Percentiles rank a stretch among this genome's conserved stretches.
phyloP scores from a whole-genome alignment of 768 basidiomycete species.

The Psilocybe azurescens region DNA sequence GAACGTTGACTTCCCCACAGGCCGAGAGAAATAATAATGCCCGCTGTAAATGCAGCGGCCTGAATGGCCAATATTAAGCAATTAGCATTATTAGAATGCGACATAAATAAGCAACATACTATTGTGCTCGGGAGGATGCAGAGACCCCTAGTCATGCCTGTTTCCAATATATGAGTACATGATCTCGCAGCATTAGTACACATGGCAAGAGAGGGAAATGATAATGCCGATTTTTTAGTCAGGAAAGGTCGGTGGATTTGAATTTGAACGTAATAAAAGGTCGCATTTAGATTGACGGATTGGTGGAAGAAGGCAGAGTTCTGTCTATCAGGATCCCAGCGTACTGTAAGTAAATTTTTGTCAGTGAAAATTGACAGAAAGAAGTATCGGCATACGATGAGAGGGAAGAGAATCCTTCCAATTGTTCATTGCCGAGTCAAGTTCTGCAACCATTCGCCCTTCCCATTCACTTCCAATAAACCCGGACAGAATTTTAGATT shows the following conservation, averaged over 20 bases:
- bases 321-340: conserved; percentile 26
- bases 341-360: conserved; percentile 17
- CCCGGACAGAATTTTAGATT: conserved; percentile 43
- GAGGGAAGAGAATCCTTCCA: conserved; percentile 68
- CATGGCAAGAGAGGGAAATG: conserved; percentile 66
- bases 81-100: not conserved
- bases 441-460: conserved; percentile 57
- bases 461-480: conserved; percentile 61
- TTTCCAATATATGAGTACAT: conserved; percentile 70
- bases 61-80: conserved; percentile 14
- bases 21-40: conserved; percentile 59
- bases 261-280: conserved; percentile 61
- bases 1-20: conserved; percentile 55
- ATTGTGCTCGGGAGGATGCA: conserved; percentile 34
- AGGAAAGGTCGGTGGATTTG: conserved; percentile 77
- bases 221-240: conserved; percentile 41
- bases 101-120: conserved; percentile 23
- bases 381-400: conserved; percentile 34
- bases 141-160: conserved; percentile 42
- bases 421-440: conserved; percentile 64
- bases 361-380: not conserved
- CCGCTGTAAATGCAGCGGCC: conserved; percentile 42
- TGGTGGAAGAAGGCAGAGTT: conserved; percentile 49
- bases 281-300: conserved; percentile 51
- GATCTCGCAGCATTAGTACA: conserved; percentile 78